Evolutionary conservation across 345 rosid species (phyloP).

Genomic region (Gossypium longicalyx): DNA sequence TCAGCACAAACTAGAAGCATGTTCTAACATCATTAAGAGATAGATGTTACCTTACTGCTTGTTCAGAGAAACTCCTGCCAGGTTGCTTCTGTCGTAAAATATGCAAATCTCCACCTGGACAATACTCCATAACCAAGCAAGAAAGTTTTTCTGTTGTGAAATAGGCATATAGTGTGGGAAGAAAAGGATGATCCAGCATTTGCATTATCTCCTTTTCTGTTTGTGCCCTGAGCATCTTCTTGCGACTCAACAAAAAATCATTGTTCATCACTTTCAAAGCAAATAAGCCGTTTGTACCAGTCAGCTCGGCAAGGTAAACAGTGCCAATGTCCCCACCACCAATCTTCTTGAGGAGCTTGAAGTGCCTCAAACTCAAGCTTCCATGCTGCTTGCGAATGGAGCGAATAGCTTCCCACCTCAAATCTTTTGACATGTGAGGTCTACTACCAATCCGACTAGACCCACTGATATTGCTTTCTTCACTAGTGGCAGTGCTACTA

Average conservation of each 20-base stretch:
- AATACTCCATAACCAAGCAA: slow-evolving; percentile 76
- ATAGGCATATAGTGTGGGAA: slow-evolving; percentile 67
- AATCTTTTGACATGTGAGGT: slow-evolving; percentile 76
- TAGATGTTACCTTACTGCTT: slow-evolving; percentile 51
- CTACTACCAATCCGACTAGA: slow-evolving; percentile 50
- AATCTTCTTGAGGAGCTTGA: slow-evolving; percentile 61
- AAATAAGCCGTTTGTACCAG: slow-evolving; percentile 49
- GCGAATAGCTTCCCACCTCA: slow-evolving; percentile 71
- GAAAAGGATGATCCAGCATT: slow-evolving; percentile 84
- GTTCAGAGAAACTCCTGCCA: slow-evolving; percentile 57
- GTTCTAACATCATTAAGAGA: slow-evolving; percentile 3
- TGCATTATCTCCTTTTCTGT: slow-evolving; percentile 75
- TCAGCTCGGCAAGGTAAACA: slow-evolving; percentile 70
- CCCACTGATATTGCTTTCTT: slow-evolving; percentile 49
- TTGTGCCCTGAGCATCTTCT: slow-evolving; percentile 66
- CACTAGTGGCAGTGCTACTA: slow-evolving; percentile 55
- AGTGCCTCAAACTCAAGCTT: slow-evolving; percentile 52
- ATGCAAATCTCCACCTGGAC: slow-evolving; percentile 83
- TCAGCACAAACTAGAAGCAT: neutral
- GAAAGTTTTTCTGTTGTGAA: slow-evolving; percentile 59
- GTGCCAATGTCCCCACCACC: slow-evolving; percentile 78
- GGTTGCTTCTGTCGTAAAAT: slow-evolving; percentile 71
- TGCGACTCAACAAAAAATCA: slow-evolving; percentile 57
- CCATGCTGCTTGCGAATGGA: slow-evolving; percentile 55
- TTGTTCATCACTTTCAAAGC: slow-evolving; percentile 76